Base-by-base conservation (phyloP, 169 alveolate species). In the Ichthyophthirius multifiliis region DNA sequence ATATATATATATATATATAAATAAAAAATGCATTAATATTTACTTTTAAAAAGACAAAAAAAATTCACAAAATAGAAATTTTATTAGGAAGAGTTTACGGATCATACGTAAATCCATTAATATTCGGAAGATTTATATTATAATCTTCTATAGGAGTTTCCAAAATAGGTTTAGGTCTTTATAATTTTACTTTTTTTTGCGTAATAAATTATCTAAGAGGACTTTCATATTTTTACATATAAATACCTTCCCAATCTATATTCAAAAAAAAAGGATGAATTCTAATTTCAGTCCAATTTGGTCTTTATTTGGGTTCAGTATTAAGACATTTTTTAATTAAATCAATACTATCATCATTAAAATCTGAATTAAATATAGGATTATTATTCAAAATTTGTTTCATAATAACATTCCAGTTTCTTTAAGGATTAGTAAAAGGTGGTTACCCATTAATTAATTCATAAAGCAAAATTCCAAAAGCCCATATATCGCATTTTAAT, bases 401-500 rank as follows among this genome's bases (percentile, higher is more conserved):
- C 16, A 27, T 55, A 27, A 55, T 55, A 10, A 34, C 71, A 2
- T 5, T 39, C 71, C 71, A 55, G 39, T 55, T 55, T 55, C 71
- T 55, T 34, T 55, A 12, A 12, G 23, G 23, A 27, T 55, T 64
- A 27, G 78, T 67, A 35, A 92, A 92, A 31, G 95, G 95, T 27
- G 94, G 93, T 31, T 92, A 81, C 7, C 96, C 95, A 45, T 85
- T 90, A 12, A 92, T 80, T 44, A 92, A 67, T 15, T 92, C 90
- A 62, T 88, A 90, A 44, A 90, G 75, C 2, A 93, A 77, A 0
- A 93, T 91, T 16, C 95, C 96, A 5, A 88, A 71, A 20, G 90
- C 76, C 96, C 95, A 93, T 18, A 86, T 78, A 84, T 90, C 96
- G n/a, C 90, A 93, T 67, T 88, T 90, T 0, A 55, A 39, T 15